Percentiles rank a stretch among this genome's conserved stretches.
phyloP scores from a whole-genome alignment of 2,329 filamentous ascomycete genomes.

The Cytospora paraplurivora region DNA sequence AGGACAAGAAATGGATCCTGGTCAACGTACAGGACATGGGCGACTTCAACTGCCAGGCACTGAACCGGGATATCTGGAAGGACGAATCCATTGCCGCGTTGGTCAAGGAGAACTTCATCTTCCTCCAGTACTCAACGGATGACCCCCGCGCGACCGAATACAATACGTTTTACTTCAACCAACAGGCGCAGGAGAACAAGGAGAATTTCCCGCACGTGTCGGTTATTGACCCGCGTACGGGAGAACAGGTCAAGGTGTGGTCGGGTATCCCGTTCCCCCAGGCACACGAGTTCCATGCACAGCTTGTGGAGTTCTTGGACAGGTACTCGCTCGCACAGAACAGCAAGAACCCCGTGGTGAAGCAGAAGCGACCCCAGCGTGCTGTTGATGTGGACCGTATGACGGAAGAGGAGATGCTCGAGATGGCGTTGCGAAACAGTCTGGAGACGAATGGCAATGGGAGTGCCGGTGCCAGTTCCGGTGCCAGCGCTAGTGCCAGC shows the following conservation, averaged over 20 bases:
- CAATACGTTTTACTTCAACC: conserved; percentile 83
- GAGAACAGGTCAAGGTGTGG: conserved; percentile 97
- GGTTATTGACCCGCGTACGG: conserved; percentile 92
- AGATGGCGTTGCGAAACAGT: conserved; percentile 90
- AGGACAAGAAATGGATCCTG: conserved; percentile 88
- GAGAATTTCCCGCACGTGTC: conserved; percentile 95
- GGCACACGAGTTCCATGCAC: conserved; percentile 80
- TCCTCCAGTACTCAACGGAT: conserved; percentile 90
- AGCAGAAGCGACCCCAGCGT: conserved; percentile 65
- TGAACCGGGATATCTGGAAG: conserved; percentile 97
- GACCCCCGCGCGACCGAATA: conserved; percentile 79
- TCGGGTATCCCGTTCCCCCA: conserved; percentile 78
- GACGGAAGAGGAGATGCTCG: conserved; percentile 96
- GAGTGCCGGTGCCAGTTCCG: conserved; percentile 41
- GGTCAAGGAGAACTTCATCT: conserved; percentile 89
- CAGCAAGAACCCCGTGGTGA: conserved; percentile 93
- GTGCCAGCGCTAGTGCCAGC: conserved; percentile 37
- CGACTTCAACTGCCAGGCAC: conserved; percentile 89
- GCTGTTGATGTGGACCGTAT: conserved; percentile 79
- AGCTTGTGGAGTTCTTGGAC: conserved; percentile 95
- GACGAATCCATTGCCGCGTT: conserved; percentile 76
- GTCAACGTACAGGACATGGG: conserved; percentile 94
- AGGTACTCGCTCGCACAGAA: conserved; percentile 86
- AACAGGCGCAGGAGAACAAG: conserved; percentile 71
- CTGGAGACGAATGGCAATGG: conserved; percentile 58